A percentile compares a stretch with the other conserved stretches of the same genome.
Evolutionary conservation across 1,139 yeast species (phyloP).

Genomic region (Hemisphaericaspora xylanilytica): DNA sequence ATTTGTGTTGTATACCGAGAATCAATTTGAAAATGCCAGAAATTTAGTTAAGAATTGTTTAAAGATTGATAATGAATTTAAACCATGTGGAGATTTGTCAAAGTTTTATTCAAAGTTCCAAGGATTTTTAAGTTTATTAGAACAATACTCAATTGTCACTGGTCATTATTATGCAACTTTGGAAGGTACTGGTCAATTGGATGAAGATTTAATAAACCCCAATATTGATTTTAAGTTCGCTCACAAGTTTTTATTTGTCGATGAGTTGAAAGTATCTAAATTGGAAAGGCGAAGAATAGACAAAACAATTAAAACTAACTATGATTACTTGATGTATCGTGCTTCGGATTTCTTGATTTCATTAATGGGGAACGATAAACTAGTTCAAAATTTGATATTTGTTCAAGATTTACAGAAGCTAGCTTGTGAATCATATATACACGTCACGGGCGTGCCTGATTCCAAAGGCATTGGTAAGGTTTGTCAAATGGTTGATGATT

Average conservation of each 20-base stretch:
- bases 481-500: constrained; percentile 35
- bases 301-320: constrained; percentile 25
- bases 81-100: constrained; percentile 50
- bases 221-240: constrained; percentile 28
- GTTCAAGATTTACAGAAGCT: constrained; percentile 35
- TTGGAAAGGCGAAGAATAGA: constrained; percentile 30
- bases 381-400: constrained; percentile 14
- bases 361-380: constrained; percentile 13
- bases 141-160: constrained; percentile 40
- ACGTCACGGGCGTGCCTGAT: constrained; percentile 18
- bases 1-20: constrained; percentile 48
- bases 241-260: constrained; percentile 23
- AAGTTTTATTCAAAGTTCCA: constrained; percentile 40
- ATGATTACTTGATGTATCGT: constrained; percentile 30
- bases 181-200: constrained; percentile 14
- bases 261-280: constrained; percentile 30
- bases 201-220: constrained; percentile 17
- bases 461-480: constrained; percentile 26
- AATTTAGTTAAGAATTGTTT: constrained; percentile 57
- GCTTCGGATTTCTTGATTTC: constrained; percentile 21
- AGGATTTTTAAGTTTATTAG: constrained; percentile 36
- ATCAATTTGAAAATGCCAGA: constrained; percentile 51
- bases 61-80: constrained; percentile 65
- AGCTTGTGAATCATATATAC: constrained; percentile 48
- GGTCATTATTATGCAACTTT: constrained; percentile 31